Percentiles rank a stretch among this genome's conserved stretches.
These are phyloP conservation scores for Calonectria pseudoturangicola DNA, from an alignment of 2,329 filamentous ascomycete species.

Conservation along the genomic window DNA sequence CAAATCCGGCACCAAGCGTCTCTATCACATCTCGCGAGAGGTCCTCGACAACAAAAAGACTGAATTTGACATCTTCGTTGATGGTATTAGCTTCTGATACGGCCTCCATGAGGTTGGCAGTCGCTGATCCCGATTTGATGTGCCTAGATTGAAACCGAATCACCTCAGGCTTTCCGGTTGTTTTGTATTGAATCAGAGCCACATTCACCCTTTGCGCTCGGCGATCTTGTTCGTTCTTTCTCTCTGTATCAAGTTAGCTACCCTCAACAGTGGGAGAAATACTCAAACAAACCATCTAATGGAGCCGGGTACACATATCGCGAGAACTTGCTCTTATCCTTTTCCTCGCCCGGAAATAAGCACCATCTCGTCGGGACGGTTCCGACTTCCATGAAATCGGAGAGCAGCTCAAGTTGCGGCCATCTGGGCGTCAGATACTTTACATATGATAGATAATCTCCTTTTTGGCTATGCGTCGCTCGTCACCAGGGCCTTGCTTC, in stretches of 20 bases:
- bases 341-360: conserved; percentile 2
- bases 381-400: conserved; percentile 11
- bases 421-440: conserved; percentile 1
- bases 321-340: not conserved
- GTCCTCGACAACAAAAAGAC: conserved; percentile 8
- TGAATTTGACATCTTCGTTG: not conserved
- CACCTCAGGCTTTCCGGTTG: not conserved
- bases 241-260: not conserved
- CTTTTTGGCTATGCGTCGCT: not conserved
- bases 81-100: not conserved
- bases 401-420: not conserved
- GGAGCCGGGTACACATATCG: not conserved
- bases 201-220: not conserved
- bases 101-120: not conserved
- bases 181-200: conserved; percentile 9
- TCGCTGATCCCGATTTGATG: not conserved
- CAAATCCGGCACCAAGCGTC: not conserved
- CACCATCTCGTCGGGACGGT: not conserved
- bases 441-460: not conserved
- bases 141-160: not conserved
- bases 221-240: not conserved
- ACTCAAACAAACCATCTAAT: not conserved
- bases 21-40: conserved; percentile 7
- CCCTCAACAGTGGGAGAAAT: too few relatives aligned
- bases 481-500: not conserved